Conservation (phyloP, 129 eudicot genomes). For the Heracleum sosnowskyi region DNA sequence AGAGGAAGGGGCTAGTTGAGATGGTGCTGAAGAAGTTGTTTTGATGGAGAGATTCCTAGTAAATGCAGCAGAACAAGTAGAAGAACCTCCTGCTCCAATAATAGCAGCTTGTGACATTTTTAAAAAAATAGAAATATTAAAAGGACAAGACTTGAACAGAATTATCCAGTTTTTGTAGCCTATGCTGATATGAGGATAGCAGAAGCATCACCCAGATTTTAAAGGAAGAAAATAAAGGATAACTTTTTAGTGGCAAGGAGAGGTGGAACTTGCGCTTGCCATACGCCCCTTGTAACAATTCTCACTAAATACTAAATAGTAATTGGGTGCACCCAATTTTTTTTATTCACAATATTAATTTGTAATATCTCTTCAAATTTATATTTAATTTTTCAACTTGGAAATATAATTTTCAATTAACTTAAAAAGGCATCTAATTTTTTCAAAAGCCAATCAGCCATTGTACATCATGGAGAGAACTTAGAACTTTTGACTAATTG, state of each 20-base stretch:
- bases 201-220: constrained; percentile 1
- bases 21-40: constrained; percentile 16
- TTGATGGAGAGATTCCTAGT: constrained; percentile 26
- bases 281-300: not conserved
- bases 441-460: too few relatives aligned
- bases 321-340: too few relatives aligned
- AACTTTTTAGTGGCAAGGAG: constrained; percentile 9
- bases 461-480: too few relatives aligned
- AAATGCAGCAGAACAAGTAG: constrained; percentile 40
- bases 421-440: too few relatives aligned
- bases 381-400: too few relatives aligned
- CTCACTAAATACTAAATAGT: not conserved
- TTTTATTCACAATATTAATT: too few relatives aligned
- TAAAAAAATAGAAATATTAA: not conserved
- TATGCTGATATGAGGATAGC: not conserved
- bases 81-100: constrained; percentile 35
- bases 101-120: constrained; percentile 34
- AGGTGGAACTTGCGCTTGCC: not conserved
- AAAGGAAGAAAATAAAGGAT: not conserved
- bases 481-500: too few relatives aligned
- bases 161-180: not conserved
- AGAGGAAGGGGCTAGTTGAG: constrained; percentile 16
- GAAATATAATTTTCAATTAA: too few relatives aligned
- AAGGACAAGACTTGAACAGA: not conserved
- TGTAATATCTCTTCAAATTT: too few relatives aligned